Base-by-base conservation (phyloP, 208 protist genomes). In the Acanthamoeba healyi region DNA sequence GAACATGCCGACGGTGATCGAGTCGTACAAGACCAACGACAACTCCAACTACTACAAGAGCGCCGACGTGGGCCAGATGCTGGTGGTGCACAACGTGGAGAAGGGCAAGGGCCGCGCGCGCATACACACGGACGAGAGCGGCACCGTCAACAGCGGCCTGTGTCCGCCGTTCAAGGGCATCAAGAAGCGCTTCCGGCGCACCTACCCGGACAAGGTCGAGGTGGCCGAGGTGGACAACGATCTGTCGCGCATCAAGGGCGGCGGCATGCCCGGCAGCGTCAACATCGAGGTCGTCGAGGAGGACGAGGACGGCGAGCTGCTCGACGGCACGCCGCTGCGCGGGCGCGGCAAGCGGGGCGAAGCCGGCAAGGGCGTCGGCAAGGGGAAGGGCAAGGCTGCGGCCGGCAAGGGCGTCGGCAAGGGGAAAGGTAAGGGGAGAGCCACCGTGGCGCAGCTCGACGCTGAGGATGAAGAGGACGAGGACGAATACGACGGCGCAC, bases 1-100 rank as follows among this genome's bases (percentile, higher is more conserved):
- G 36, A 77, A 92, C 61, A 14, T 77, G 42, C 86, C 86, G 0
- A 79, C 61, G 22, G 32, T 92, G 6, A 49, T 77, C 9, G 86
- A 92, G 61, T 77, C 86, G 10, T 92, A 40, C 40, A 92, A 92
- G 86, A 92, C 86, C 22, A 77, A 77, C 46, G 86, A 92, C 40
- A 51, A n/a, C 29, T 79, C 61, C 5, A 77, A 67, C 40, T 92
- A 92, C 86, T 92, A 92, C 61, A 92, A 92, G 86, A 51, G 36
- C 36, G 86, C 86, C 29, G 86, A 92, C 61, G 34, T 92, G 12
- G 86, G 86, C 3, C 86, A 92, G 81, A 89, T 89, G 81, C 54
- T 89, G 49, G 54, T 89, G 1, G 81, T 89, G 81, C 81, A 89
- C 32, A 49, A 89, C 46, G 54, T 89, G 49, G 81, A 89, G 51